Evolutionary conservation across 192 early-diverging fungal species (phyloP).

Genomic region (Tieghemiomyces parasiticus): DNA sequence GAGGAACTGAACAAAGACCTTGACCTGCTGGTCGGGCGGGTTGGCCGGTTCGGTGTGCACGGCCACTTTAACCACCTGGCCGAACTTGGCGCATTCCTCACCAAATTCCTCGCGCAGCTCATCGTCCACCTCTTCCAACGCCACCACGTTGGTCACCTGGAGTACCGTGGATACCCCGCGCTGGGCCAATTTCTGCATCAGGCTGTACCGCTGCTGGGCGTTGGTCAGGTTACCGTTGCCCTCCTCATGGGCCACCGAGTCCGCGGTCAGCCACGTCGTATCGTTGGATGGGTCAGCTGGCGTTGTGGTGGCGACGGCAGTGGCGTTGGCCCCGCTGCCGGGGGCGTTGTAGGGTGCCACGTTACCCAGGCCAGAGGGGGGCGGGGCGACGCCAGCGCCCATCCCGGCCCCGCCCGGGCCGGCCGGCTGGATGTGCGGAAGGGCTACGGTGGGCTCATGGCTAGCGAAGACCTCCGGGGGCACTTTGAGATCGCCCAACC

Average conservation of each 20-base stretch:
- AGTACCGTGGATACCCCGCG: slow-evolving; percentile 36
- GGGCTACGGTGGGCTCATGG: neutral
- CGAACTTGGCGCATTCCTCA: slow-evolving; percentile 72
- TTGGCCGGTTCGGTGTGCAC: slow-evolving; percentile 34
- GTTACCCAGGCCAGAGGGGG: neutral
- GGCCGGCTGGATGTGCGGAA: neutral
- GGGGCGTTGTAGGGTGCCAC: neutral
- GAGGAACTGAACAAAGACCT: slow-evolving; percentile 62
- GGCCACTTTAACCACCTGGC: slow-evolving; percentile 45
- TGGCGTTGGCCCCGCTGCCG: neutral
- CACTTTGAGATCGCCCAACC: slow-evolving; percentile 21
- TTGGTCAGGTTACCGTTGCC: slow-evolving; percentile 34
- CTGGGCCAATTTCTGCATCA: slow-evolving; percentile 54
- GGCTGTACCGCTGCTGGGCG: slow-evolving; percentile 43
- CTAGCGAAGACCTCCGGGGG: neutral
- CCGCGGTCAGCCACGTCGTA: slow-evolving; percentile 10
- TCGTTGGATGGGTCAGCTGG: neutral
- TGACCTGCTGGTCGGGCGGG: slow-evolving; percentile 27
- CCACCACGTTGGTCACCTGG: slow-evolving; percentile 51
- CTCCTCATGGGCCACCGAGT: slow-evolving; percentile 35
- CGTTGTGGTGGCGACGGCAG: neutral
- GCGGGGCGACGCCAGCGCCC: neutral
- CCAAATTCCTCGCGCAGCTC: slow-evolving; percentile 68
- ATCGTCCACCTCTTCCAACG: slow-evolving; percentile 59
- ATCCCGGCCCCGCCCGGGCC: neutral